These are phyloP conservation scores for Rhypophila decipiens DNA, from an alignment of 495 filamentous ascomycete genomes.

Conservation along the genomic window DNA sequence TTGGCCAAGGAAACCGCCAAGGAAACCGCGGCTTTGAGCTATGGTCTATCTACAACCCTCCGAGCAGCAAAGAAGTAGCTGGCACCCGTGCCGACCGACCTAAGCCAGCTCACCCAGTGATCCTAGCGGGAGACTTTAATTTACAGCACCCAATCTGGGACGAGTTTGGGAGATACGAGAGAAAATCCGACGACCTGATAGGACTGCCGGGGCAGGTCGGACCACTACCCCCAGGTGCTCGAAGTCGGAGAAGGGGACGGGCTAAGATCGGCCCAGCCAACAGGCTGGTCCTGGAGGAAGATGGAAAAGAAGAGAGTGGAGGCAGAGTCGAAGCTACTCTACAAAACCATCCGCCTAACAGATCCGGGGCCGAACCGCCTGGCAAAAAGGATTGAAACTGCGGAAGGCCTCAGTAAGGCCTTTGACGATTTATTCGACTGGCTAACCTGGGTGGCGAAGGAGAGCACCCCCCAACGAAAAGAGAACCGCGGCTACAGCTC, in stretches of 20 bases:
- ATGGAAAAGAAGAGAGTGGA: neutral
- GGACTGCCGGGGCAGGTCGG: slow-evolving; percentile 1
- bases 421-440: neutral
- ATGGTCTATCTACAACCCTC: slow-evolving; percentile 6
- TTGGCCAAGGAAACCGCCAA: neutral
- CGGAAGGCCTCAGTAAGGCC: neutral
- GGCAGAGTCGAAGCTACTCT: neutral
- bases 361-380: neutral
- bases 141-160: slow-evolving; percentile 1
- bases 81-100: neutral
- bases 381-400: neutral
- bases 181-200: neutral
- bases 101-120: neutral
- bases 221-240: slow-evolving; percentile 5
- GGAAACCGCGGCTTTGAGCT: neutral
- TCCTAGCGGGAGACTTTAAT: slow-evolving; percentile 2
- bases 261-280: neutral
- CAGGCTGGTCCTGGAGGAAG: neutral
- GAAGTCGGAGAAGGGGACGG: slow-evolving; percentile 1
- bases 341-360: neutral
- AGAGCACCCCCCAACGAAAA: neutral
- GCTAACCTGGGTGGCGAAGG: neutral
- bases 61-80: neutral
- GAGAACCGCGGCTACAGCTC: neutral
- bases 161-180: neutral